phyloP scores from a whole-genome alignment of 208 protist genomes.

The Acanthamoeba healyi region DNA sequence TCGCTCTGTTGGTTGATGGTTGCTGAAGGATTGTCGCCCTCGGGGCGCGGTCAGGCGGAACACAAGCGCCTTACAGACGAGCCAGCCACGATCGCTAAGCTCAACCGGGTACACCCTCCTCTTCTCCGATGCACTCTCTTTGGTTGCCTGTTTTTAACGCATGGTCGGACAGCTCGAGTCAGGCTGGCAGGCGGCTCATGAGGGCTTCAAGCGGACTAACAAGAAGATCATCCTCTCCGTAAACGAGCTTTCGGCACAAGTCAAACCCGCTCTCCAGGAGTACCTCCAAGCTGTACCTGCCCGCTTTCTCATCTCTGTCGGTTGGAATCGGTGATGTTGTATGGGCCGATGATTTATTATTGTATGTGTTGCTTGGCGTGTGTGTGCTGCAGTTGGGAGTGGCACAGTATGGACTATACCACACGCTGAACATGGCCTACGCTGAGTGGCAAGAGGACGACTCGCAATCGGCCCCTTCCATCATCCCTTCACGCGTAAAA shows the following conservation, averaged over 20 bases:
- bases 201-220: conserved; percentile 47
- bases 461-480: background rate
- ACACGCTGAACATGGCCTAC: conserved; percentile 35
- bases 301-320: too few relatives aligned
- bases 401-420: conserved; percentile 20
- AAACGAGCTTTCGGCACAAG: background rate
- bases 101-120: background rate
- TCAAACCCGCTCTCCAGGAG: conserved; percentile 10
- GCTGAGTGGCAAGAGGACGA: conserved; percentile 34
- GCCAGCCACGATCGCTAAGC: background rate
- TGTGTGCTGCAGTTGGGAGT: background rate
- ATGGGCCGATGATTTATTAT: too few relatives aligned
- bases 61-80: conserved; percentile 14
- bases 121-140: background rate
- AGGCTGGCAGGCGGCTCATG: background rate
- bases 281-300: background rate
- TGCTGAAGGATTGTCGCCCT: too few relatives aligned
- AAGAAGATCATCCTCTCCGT: conserved; percentile 41
- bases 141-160: too few relatives aligned
- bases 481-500: background rate
- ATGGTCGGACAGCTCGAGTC: background rate
- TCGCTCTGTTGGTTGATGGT: too few relatives aligned
- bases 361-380: background rate
- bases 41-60: too few relatives aligned
- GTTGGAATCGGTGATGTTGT: too few relatives aligned